Conservation (phyloP, 176 grass and related monocot genomes). For the Tillandsia leiboldiana region DNA sequence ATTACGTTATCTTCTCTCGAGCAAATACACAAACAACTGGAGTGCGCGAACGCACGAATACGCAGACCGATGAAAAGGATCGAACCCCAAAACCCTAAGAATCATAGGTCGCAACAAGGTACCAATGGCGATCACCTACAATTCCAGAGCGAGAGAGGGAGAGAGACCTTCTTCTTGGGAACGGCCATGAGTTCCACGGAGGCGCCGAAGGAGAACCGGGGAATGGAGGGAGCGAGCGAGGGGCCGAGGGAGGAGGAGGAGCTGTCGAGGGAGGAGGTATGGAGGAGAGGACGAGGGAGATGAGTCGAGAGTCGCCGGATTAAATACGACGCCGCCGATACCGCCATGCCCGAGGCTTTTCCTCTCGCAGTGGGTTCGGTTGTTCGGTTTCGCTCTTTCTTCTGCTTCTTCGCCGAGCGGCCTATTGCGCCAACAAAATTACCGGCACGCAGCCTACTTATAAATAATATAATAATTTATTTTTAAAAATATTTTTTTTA, state of each 20-base stretch:
- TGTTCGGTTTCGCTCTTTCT: too few relatives aligned
- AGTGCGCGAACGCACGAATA: background rate
- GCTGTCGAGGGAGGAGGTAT: slow-evolving; percentile 15
- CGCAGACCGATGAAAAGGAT: background rate
- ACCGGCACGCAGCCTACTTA: too few relatives aligned
- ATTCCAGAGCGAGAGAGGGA: slow-evolving; percentile 3
- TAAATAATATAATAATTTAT: too few relatives aligned
- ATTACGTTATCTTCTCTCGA: background rate
- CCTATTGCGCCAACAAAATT: too few relatives aligned
- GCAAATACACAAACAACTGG: slow-evolving; percentile 5
- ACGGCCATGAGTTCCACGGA: slow-evolving; percentile 81
- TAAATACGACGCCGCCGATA: slow-evolving; percentile 21
- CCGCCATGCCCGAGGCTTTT: too few relatives aligned
- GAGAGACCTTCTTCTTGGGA: slow-evolving; percentile 68
- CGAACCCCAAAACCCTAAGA: background rate
- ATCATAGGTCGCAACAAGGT: too few relatives aligned
- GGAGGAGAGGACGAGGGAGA: slow-evolving; percentile 1
- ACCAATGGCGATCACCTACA: slow-evolving; percentile 12
- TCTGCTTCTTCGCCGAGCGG: too few relatives aligned
- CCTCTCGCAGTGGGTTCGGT: too few relatives aligned
- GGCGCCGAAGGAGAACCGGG: slow-evolving; percentile 15
- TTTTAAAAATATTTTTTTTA: too few relatives aligned
- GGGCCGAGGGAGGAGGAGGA: slow-evolving; percentile 18
- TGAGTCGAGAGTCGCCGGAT: slow-evolving; percentile 27
- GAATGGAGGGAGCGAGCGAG: slow-evolving; percentile 10